Evolutionary conservation across 306 rosid species (phyloP), one percentile per base, ranked within the genome.

Genomic region (Ammopiptanthus mongolicus): DNA sequence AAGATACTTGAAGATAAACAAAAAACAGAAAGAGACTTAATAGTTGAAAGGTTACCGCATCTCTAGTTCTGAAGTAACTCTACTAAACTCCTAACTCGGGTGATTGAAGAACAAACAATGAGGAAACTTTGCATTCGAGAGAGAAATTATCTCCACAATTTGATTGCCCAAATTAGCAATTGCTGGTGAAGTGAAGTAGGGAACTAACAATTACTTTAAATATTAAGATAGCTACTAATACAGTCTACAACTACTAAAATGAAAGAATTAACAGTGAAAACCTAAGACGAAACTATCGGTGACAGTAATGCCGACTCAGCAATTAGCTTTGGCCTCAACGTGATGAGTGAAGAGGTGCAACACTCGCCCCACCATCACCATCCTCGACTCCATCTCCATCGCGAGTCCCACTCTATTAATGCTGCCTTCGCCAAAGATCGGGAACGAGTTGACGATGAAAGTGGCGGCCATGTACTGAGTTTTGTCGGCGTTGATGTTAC

Each of bases 391-490:
- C 14, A 95, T 88, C 80, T 88, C 96, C 88, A 94, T 75, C 25
- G 2, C 25, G 25, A 86, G 75, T 33, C 94, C 90, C n/a, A 74
- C 36, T 6, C 75, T 25, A 61, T 51, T 29, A 29, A 71, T 55
- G 46, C 86, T 87, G 3, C 36, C 73, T 0, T 37, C 28, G 8
- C 31, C 0, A 55, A 17, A 0, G 25, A 23, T 23, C 25, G 91
- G 90, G 46, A 91, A 84, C 3, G 96, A 83, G 61, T 84, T 82
- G 0, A 90, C 97, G 22, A 90, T 72, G 56, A 95, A 90, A 0
- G 93, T 91, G 18, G 97, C 97, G 0, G 91, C 93, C 91, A 95
- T 85, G 86, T 71, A 82, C 75, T 90, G 83, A 17, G 97, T 95
- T 47, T 71, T 81, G 0, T 87, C 88, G 15, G 97, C 77, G 37